Evolutionary conservation across 1,139 yeast genomes (phyloP).

Genomic region (Meyerozyma elateridarum): DNA sequence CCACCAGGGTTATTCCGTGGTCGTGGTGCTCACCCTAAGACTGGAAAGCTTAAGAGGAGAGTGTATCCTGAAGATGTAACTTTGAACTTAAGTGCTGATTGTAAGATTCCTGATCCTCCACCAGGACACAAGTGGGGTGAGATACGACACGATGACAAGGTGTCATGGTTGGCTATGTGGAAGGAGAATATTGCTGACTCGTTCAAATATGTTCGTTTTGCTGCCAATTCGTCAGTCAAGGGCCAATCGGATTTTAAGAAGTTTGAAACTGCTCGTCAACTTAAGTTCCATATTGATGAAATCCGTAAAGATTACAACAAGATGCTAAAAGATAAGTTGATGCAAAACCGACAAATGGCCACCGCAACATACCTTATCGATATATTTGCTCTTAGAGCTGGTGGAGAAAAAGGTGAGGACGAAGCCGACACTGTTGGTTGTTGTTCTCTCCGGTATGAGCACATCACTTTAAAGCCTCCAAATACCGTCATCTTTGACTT

Average conservation of each 20-base stretch:
- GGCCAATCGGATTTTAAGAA: slow-evolving; percentile 89
- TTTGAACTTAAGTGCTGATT: slow-evolving; percentile 71
- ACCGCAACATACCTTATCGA: slow-evolving; percentile 92
- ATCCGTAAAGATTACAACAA: slow-evolving; percentile 74
- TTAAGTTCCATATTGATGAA: slow-evolving; percentile 64
- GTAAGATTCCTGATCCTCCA: slow-evolving; percentile 77
- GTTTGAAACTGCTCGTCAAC: slow-evolving; percentile 87
- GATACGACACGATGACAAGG: slow-evolving; percentile 81
- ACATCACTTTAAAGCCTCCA: slow-evolving; percentile 81
- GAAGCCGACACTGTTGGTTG: slow-evolving; percentile 99
- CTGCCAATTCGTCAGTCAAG: slow-evolving; percentile 85
- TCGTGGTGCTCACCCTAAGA: slow-evolving; percentile 95
- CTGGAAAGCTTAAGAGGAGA: slow-evolving; percentile 80
- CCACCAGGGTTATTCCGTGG: slow-evolving; percentile 97
- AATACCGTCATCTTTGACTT: slow-evolving; percentile 87
- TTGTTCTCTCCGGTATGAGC: slow-evolving; percentile 88
- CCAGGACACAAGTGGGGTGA: slow-evolving; percentile 90
- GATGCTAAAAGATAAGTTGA: slow-evolving; percentile 66
- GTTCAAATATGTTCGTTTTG: slow-evolving; percentile 84
- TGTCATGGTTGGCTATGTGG: slow-evolving; percentile 98
- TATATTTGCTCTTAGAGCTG: slow-evolving; percentile 94
- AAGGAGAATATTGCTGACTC: slow-evolving; percentile 84
- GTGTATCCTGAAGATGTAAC: slow-evolving; percentile 88
- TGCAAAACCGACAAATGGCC: slow-evolving; percentile 89
- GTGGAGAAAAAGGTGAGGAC: slow-evolving; percentile 96